Conservation (phyloP, 2,329 filamentous ascomycete genomes). For the Ophiocordyceps australis region DNA sequence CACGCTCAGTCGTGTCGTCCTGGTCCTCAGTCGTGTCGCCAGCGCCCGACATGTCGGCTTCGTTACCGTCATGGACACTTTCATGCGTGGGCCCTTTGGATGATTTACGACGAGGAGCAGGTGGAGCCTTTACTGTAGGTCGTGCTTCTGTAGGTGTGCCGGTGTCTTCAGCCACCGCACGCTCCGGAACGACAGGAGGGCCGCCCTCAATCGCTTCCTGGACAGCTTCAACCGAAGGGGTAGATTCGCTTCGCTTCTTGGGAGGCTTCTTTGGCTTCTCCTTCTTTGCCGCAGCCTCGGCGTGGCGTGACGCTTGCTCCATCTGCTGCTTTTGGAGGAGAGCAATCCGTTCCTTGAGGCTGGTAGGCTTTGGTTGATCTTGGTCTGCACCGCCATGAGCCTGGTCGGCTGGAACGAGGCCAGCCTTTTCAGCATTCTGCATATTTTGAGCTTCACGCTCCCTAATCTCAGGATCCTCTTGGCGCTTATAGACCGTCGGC, state of each 20-base stretch:
- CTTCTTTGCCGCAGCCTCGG: conserved; percentile 61
- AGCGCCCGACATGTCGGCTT: conserved; percentile 46
- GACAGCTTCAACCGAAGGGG: conserved; percentile 11
- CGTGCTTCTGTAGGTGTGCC: conserved; percentile 29
- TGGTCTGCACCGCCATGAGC: conserved; percentile 39
- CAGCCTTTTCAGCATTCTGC: conserved; percentile 51
- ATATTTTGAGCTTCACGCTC: conserved; percentile 47
- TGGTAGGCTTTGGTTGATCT: conserved; percentile 79
- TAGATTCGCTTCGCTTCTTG: conserved; percentile 44
- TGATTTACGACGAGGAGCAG: conserved; percentile 31
- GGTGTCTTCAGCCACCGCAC: conserved; percentile 27
- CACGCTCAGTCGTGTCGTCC: conserved; percentile 47
- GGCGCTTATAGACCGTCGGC: conserved; percentile 63
- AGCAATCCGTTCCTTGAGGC: conserved; percentile 88
- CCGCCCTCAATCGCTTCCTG: conserved; percentile 10
- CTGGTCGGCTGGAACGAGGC: conserved; percentile 27
- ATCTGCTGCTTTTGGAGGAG: conserved; percentile 84
- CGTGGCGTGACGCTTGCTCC: conserved; percentile 71
- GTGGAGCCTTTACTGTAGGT: conserved; percentile 15
- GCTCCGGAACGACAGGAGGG: conserved; percentile 18
- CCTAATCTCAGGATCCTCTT: conserved; percentile 64
- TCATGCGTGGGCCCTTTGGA: conserved; percentile 25
- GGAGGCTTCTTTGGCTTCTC: conserved; percentile 67
- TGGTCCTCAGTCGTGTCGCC: conserved; percentile 45
- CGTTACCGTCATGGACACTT: conserved; percentile 38